Percentiles rank a stretch among this genome's conserved stretches.
Evolutionary conservation across 257 asterid genomes (phyloP).

Genomic region (Vinca minor): DNA sequence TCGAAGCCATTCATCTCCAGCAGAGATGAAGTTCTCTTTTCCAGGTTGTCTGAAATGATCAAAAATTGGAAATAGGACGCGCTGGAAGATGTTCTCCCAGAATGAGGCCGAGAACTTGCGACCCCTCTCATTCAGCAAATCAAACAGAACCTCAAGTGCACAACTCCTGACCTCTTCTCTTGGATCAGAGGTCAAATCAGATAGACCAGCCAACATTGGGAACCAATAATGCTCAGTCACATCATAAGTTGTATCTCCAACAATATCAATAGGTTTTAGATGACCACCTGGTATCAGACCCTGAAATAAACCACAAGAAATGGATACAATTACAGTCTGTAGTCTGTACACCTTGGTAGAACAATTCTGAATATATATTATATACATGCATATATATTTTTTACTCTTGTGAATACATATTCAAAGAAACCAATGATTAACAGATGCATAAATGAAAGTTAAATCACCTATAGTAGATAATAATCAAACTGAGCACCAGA

Average conservation of each 20-base stretch:
- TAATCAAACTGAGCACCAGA: constrained; percentile 12
- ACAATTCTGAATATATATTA: neutral
- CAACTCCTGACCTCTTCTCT: constrained; percentile 92
- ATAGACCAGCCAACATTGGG: constrained; percentile 99
- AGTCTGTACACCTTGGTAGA: neutral
- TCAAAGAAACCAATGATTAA: neutral
- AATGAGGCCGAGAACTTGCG: constrained; percentile 86
- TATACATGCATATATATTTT: too few relatives aligned
- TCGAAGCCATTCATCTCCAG: constrained; percentile 73
- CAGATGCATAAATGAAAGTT: neutral
- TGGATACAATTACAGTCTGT: neutral
- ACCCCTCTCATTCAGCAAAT: constrained; percentile 95
- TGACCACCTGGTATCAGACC: constrained; percentile 97
- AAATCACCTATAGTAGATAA: neutral
- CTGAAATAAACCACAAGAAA: constrained; percentile 31
- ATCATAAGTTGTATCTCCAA: constrained; percentile 57
- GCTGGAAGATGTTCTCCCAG: constrained; percentile 92
- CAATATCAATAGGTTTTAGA: constrained; percentile 60
- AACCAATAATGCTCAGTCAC: constrained; percentile 99
- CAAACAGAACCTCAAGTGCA: constrained; percentile 97
- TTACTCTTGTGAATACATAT: too few relatives aligned
- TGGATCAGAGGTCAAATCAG: constrained; percentile 95
- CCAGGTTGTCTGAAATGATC: constrained; percentile 93
- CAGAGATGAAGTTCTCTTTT: constrained; percentile 43
- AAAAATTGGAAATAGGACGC: constrained; percentile 89